phyloP scores from a whole-genome alignment of 305 asterid genomes.

The Euphrasia arctica region DNA sequence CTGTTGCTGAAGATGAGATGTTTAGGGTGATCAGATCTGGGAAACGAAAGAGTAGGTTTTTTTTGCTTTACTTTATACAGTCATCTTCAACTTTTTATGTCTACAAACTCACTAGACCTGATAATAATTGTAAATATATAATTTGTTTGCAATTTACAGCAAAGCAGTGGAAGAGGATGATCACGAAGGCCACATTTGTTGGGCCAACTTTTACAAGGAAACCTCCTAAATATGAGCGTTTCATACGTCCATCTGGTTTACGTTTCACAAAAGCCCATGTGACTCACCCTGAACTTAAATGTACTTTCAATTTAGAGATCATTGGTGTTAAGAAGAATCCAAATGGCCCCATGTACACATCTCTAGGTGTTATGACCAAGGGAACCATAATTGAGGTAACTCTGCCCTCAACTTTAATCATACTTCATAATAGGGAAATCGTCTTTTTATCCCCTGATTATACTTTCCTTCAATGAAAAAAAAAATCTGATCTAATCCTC shows the following conservation, averaged over 20 bases:
- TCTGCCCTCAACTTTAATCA: not conserved
- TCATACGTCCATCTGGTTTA: constrained; percentile 83
- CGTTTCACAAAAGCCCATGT: constrained; percentile 93
- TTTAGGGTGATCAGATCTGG: constrained; percentile 93
- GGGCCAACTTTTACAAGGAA: constrained; percentile 94
- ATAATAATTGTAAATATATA: constrained; percentile 1
- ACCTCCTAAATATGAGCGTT: constrained; percentile 97
- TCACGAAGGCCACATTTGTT: constrained; percentile 96
- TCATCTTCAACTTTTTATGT: not conserved
- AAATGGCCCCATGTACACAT: constrained; percentile 90
- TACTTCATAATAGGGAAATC: not conserved
- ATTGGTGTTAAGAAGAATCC: constrained; percentile 96
- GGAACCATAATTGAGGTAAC: constrained; percentile 92
- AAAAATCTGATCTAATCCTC: no score
- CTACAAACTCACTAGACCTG: not conserved
- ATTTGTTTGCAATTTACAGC: constrained; percentile 45
- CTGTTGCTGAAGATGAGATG: constrained; percentile 99
- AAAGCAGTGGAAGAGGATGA: constrained; percentile 99
- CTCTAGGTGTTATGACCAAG: constrained; percentile 90
- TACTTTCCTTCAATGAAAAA: no score
- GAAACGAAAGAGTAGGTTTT: constrained; percentile 84
- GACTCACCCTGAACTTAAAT: constrained; percentile 92
- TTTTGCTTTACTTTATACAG: not conserved
- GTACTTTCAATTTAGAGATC: constrained; percentile 91
- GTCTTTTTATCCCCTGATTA: no score